Base-by-base conservation (phyloP, 75 land plant genomes). In the Selaginella moellendorffii region DNA sequence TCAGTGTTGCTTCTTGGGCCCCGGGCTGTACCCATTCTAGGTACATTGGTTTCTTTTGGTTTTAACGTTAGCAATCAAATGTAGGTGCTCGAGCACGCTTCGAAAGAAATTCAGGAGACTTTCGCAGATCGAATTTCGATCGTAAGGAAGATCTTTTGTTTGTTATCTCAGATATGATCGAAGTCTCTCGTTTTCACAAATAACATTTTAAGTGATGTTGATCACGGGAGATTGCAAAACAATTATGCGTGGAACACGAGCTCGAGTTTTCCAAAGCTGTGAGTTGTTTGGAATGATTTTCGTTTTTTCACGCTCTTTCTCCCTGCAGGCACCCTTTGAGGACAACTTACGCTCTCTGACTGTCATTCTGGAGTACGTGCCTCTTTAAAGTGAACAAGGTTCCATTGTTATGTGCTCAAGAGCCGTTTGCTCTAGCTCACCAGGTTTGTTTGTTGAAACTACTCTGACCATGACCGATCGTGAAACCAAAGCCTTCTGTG, bases 1-100 rank as follows among this genome's bases (percentile, higher is more conserved):
- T 93, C 98, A 0, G 81, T 79, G n/a, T 64, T 93, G 53, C 87
- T 93, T 24, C 90, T 93, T 29, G 98, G 98, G 27, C 98, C 96
- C 25, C 78, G 90, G 2, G 98, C 96, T 79, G 98, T 93, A 69
- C 25, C 46, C 14, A 14, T n/a, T n/a, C n/a, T 5, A 36, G 14
- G 5, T 36, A 5, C 14, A 5, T 36, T 36, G 5, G 25, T 12
- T 12, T 17, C 25, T 8, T 26, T 28, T 2, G 19, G 46, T n/a
- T 29, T 67, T 67, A 18, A 29, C 26, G 14, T 72, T 66, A 21
- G 0, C 22, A 52, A n/a, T 29, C 27, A 26, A 17, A 5, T 42
- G 42, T 63, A 92, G 97, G 90, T 92, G 28, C 64, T 85, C 65
- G 95, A 88, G 61, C 83, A 82, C 51, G 96, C 88, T 64, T 60